phyloP scores from a whole-genome alignment of 345 rosid species.

The Noccaea caerulescens region DNA sequence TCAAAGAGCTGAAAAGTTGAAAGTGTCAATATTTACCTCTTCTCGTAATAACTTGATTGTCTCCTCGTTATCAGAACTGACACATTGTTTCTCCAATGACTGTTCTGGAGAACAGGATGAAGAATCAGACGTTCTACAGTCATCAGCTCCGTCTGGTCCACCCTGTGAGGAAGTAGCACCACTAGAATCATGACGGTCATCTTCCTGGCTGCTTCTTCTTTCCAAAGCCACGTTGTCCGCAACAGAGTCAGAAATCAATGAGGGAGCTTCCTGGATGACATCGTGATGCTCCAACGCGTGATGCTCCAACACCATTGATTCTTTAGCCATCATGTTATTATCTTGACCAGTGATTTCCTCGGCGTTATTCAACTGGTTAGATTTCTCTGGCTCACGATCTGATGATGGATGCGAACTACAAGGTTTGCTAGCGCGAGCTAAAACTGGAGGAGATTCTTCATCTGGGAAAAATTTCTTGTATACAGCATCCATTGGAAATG shows the following conservation, averaged over 20 bases:
- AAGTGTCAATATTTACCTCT: conserved; percentile 55
- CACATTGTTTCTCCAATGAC: conserved; percentile 38
- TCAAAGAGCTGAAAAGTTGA: conserved; percentile 14
- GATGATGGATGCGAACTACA: conserved; percentile 43
- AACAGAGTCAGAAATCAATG: conserved; percentile 41
- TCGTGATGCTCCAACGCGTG: conserved; percentile 39
- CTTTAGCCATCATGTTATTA: conserved; percentile 42
- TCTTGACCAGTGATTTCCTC: conserved; percentile 41
- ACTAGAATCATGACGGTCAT: conserved; percentile 39
- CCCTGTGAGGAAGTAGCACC: conserved; percentile 41
- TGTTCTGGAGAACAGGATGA: conserved; percentile 43
- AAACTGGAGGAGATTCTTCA: conserved; percentile 46
- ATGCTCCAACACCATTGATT: conserved; percentile 36
- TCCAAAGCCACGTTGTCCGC: conserved; percentile 38
- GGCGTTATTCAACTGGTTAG: conserved; percentile 34
- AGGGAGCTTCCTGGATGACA: conserved; percentile 42
- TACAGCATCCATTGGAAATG: conserved; percentile 78
- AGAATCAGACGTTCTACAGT: conserved; percentile 33
- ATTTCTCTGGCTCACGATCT: conserved; percentile 42
- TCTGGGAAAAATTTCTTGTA: conserved; percentile 54
- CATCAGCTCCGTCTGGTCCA: conserved; percentile 48
- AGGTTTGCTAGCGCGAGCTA: conserved; percentile 38
- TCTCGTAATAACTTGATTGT: conserved; percentile 55
- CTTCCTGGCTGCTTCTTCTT: conserved; percentile 44
- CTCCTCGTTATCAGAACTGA: conserved; percentile 43